A percentile compares a stretch with the other conserved stretches of the same genome.
Conservation (phyloP, 768 basidiomycete genomes). For the Termitomyces sp. region DNA sequence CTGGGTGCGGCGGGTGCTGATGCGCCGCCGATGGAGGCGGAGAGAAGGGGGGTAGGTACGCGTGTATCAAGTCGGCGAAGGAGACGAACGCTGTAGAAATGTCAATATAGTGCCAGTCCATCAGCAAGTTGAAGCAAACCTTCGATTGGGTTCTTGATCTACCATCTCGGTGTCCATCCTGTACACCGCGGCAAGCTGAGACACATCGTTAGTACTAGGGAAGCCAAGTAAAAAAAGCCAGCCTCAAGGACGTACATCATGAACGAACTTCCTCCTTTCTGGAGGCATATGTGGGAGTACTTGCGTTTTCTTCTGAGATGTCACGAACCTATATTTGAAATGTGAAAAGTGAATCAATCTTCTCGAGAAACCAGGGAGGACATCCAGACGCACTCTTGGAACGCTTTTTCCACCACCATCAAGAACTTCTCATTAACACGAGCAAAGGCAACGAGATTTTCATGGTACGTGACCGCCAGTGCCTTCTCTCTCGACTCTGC, state of each 20-base stretch:
- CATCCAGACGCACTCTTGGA: conserved; percentile 63
- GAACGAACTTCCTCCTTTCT: conserved; percentile 80
- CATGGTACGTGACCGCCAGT: conserved; percentile 47
- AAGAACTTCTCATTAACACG: conserved; percentile 65
- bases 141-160: conserved; percentile 86
- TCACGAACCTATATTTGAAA: conserved; percentile 50
- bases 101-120: neutral
- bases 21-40: conserved; percentile 33
- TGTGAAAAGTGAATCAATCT: neutral
- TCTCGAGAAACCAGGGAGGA: conserved; percentile 12
- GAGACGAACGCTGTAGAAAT: conserved; percentile 60
- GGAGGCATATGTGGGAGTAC: conserved; percentile 80
- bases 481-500: conserved; percentile 40
- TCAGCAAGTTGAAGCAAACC: conserved; percentile 26
- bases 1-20: conserved; percentile 27
- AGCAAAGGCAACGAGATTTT: conserved; percentile 63
- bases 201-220: conserved; percentile 2
- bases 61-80: conserved; percentile 80
- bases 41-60: conserved; percentile 69
- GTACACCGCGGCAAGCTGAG: conserved; percentile 74
- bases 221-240: neutral
- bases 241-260: conserved; percentile 47
- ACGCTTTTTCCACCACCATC: conserved; percentile 70
- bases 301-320: conserved; percentile 62
- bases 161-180: conserved; percentile 83